Evolutionary conservation across 2,329 filamentous ascomycete genomes (phyloP), one percentile per base, ranked within the genome.

Genomic region (Coleophoma cylindrospora): DNA sequence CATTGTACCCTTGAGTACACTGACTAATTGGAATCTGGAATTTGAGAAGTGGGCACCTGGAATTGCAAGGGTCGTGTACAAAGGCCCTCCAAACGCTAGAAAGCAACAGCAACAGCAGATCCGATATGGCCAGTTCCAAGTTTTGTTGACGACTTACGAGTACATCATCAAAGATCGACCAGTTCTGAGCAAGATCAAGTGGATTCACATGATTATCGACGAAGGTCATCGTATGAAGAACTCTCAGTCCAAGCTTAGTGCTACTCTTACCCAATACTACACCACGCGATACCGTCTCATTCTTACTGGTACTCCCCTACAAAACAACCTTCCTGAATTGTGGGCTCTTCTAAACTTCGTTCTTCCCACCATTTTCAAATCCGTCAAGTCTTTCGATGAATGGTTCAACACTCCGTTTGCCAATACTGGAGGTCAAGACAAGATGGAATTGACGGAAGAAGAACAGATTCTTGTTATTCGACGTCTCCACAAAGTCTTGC

Each of bases 141-240:
- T 99, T 45, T 75, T 99, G 11, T 79, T 99, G 51, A 99, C 94
- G 2, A 99, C 94, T 0, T 99, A 99, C 72, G 94, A 99, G 69
- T 99, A 97, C 73, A 95, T 99, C 71, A 99, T 99, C 80, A 99
- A 97, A 74, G 94, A 99, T 65, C 84, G 94, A 34, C 92, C 92
- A 0, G 79, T 99, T 59, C 74, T 99, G 12, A 95, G 89, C 76
- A 97, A 97, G 77, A 92, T 99, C 72, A 97, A 97, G 72, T 99
- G 94, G 94, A 87, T 96, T 62, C 94, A 99, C 73, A 97, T 99
- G 94, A 97, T 99, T 62, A 94, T 99, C 58, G 94, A 99, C 63
- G 94, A 99, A 76, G 94, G 94, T 72, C 94, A 99, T 70, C 91
- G 94, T 68, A 99, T 99, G 94, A 99, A 99, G 81, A 99, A 99